These are phyloP conservation scores for Coemansia furcata DNA, from an alignment of 192 early-diverging fungal species.

Conservation along the genomic window DNA sequence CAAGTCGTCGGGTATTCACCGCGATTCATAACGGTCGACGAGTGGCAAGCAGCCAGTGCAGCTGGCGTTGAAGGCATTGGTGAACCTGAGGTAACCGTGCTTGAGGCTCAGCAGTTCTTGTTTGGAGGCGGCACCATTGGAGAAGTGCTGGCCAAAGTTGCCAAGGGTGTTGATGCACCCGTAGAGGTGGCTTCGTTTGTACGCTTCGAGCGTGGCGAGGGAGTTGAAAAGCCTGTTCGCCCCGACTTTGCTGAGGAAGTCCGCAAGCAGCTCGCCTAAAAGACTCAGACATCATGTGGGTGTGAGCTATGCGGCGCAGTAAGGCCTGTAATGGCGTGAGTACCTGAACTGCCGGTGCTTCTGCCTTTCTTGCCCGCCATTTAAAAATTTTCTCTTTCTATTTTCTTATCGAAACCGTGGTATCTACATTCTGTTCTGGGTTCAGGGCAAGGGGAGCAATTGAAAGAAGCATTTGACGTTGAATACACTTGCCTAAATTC, in stretches of 20 bases:
- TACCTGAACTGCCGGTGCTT: not conserved
- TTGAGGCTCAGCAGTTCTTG: conserved; percentile 72
- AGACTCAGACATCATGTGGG: not conserved
- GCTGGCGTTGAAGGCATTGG: conserved; percentile 5
- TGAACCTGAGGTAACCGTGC: conserved; percentile 46
- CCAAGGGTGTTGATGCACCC: conserved; percentile 49
- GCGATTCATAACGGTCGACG: conserved; percentile 39
- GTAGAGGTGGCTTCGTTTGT: conserved; percentile 68
- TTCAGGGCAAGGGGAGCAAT: not conserved
- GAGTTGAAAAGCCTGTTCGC: conserved; percentile 70
- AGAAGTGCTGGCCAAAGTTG: conserved; percentile 55
- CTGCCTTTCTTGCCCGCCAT: not conserved
- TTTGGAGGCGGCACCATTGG: conserved; percentile 71
- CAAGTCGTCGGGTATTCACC: conserved; percentile 86
- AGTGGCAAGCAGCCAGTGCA: conserved; percentile 48
- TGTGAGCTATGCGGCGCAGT: not conserved
- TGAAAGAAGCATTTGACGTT: conserved; percentile 4
- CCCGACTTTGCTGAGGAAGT: conserved; percentile 84
- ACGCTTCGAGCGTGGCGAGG: conserved; percentile 83
- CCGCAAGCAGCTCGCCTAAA: conserved; percentile 42
- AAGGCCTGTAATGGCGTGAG: not conserved
- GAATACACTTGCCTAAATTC: not conserved
- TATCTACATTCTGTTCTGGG: not conserved
- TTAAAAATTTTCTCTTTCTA: not conserved
- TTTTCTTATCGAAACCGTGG: not conserved